Evolutionary conservation across 2,329 filamentous ascomycete genomes (phyloP), one percentile per base, ranked within the genome.

Genomic region (Verticillium zaregamsianum): DNA sequence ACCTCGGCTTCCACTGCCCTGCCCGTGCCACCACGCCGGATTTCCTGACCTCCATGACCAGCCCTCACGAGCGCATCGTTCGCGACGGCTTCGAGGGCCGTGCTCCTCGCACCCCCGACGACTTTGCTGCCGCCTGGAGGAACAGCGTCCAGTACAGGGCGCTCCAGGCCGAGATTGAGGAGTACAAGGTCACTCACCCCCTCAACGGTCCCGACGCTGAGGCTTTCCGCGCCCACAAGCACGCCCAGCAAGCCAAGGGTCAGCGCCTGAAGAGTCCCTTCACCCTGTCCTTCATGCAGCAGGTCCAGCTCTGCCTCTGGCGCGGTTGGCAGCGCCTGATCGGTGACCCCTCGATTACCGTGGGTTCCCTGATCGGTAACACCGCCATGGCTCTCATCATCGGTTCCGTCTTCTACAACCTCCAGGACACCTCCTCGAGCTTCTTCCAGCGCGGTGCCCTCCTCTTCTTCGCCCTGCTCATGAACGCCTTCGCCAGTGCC

Each of bases 391-490:
- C 90, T 61, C 80, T 96, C 65, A 90, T 96, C 71, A 86, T 96
- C 63, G 77, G 89, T 59, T 90, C 88, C 66, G 88, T 96, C 67
- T 96, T 95, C 76, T 96, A 85, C 80, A 90, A 96, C 72, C 76
- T 96, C 40, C 73, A 83, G 32, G 70, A 80, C 1, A 81, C 79
- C n/a, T 90, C 91, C 0, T 70, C 74, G 20, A 92, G 88, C 69
- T 96, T 96, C 80, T 96, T 88, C 78, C 84, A 86, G 68, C 87
- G 92, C 64, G 91, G 90, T 66, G 88, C 90, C 55, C 81, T 96
- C 28, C 80, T 97, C 59, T 97, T 96, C 85, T 95, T 96, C 71
- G 91, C 91, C 67, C 88, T 93, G 70, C 80, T 97, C 63, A 88
- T 95, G 79, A 96, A 95, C 74, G 92, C 91, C 56, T 95, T 96